A percentile compares a stretch with the other conserved stretches of the same genome.
Conservation (phyloP, 116 monocot species). For the Trichopus zeylanicus region DNA sequence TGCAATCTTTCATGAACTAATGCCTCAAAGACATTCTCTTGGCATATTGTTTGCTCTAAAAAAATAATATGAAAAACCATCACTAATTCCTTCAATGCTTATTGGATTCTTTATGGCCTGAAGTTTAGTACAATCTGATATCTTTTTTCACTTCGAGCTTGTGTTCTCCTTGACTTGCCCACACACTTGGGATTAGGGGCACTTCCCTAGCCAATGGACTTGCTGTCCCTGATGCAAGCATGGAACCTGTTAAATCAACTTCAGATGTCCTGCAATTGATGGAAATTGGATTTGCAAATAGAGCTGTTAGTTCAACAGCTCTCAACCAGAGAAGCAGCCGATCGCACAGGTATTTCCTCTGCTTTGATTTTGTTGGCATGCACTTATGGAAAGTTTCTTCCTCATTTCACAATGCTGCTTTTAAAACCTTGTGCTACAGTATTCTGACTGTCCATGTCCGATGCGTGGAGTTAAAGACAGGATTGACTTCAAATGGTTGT, state of each 20-base stretch:
- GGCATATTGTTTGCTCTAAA: no score
- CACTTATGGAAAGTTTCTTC: neutral
- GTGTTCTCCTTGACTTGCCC: slow-evolving; percentile 34
- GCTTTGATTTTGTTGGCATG: neutral
- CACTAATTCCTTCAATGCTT: no score
- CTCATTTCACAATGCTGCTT: neutral
- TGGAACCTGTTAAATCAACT: slow-evolving; percentile 64
- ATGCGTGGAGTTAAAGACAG: slow-evolving; percentile 60
- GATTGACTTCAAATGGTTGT: slow-evolving; percentile 50
- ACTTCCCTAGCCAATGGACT: slow-evolving; percentile 65
- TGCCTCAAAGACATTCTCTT: no score
- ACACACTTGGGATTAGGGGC: slow-evolving; percentile 79
- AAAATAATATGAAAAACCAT: no score
- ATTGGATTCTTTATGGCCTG: no score
- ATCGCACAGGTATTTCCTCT: slow-evolving; percentile 57
- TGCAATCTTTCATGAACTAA: no score
- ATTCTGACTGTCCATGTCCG: slow-evolving; percentile 79
- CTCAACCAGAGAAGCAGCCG: slow-evolving; percentile 90
- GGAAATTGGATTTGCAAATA: slow-evolving; percentile 64
- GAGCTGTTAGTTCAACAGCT: slow-evolving; percentile 87
- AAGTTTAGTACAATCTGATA: neutral
- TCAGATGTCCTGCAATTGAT: slow-evolving; percentile 75
- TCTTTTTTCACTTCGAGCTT: neutral
- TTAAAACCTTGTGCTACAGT: slow-evolving; percentile 23
- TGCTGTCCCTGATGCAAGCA: slow-evolving; percentile 83